Evolutionary conservation across 352 stramenopile genomes (phyloP), one percentile per base, ranked within the genome.

Genomic region (Poterioochromonas sp.): DNA sequence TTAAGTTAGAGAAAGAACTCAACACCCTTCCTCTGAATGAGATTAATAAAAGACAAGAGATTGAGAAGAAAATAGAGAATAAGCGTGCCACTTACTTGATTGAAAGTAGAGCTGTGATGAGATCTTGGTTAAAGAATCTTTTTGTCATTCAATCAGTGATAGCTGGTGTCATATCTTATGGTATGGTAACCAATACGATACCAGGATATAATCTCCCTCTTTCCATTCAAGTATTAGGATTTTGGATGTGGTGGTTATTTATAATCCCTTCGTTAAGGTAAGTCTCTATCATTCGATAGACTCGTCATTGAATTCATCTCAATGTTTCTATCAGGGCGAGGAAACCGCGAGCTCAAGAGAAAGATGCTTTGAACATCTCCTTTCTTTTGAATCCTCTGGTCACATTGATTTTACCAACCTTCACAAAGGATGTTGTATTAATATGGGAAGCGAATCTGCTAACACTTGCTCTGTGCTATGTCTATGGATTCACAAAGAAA

Each of bases 211-310:
- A 85, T 49, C 41, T 84, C 37, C 78, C 82, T 26, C 37, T 85
- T 0, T 82, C 77, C n/a, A 74, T 85, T 35, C 73, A 77, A 65
- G 82, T 84, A 29, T 73, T 85, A 44, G 82, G 80, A 29, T 85
- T 85, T 60, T 85, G 82, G 82, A 76, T 83, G 49, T 80, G 83
- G 0, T 85, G 82, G 82, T 78, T 85, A 39, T 85, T 85, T 77
- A 84, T 79, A 58, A 79, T 85, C 40, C 82, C 82, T 22, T 83
- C 77, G 11, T 64, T 85, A 15, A 37, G 51, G 51, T 62, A 34
- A 32, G 8, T 8, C 8, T 62, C 8, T 62, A 22, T 22, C 26
- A 62, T 62, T 62, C 26, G 8, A 8, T 53, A 20, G 44, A 20
- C 8, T 53, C n/a, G n/a, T 20, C 44, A 20, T 53, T 53, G 44